phyloP scores from a whole-genome alignment of 495 filamentous ascomycete genomes.

The Penicillium robsamsonii region DNA sequence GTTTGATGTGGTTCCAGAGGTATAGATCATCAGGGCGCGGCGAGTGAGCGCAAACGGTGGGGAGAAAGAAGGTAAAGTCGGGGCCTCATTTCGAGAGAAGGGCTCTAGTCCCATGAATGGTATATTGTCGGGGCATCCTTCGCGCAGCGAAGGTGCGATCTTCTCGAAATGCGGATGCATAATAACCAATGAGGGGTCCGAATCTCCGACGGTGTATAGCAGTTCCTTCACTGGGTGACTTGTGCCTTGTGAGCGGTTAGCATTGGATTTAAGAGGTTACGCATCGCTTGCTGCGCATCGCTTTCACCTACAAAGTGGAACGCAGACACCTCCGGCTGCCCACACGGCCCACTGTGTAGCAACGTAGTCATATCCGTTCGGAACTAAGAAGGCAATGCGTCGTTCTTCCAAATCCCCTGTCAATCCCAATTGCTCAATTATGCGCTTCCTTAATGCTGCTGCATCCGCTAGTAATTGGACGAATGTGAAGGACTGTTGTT shows the following conservation, averaged over 20 bases:
- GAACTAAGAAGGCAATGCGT: slow-evolving; percentile 76
- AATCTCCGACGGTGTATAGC: slow-evolving; percentile 43
- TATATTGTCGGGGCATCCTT: slow-evolving; percentile 25
- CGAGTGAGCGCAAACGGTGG: slow-evolving; percentile 28
- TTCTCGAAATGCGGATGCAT: slow-evolving; percentile 42
- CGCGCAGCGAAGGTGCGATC: slow-evolving; percentile 31
- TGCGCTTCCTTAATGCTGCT: slow-evolving; percentile 58
- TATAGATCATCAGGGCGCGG: slow-evolving; percentile 48
- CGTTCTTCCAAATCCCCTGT: slow-evolving; percentile 63
- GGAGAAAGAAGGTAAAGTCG: slow-evolving; percentile 34
- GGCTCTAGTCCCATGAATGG: slow-evolving; percentile 37
- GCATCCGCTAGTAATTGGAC: slow-evolving; percentile 76
- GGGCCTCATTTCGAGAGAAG: slow-evolving; percentile 21
- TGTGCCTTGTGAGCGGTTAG: slow-evolving; percentile 38
- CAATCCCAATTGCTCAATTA: slow-evolving; percentile 49
- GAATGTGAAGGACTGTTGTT: slow-evolving; percentile 72
- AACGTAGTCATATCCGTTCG: slow-evolving; percentile 93
- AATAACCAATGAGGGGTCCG: slow-evolving; percentile 43
- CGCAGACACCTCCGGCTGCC: slow-evolving; percentile 43
- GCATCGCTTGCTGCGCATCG: background rate
- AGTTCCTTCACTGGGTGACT: slow-evolving; percentile 44
- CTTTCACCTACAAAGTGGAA: slow-evolving; percentile 37
- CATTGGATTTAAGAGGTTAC: background rate
- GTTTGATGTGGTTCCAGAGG: slow-evolving; percentile 45
- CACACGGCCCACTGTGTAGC: slow-evolving; percentile 57